Evolutionary conservation across 441 rosid species (phyloP), one percentile per base, ranked within the genome.

Genomic region (Corymbia citriodora): DNA sequence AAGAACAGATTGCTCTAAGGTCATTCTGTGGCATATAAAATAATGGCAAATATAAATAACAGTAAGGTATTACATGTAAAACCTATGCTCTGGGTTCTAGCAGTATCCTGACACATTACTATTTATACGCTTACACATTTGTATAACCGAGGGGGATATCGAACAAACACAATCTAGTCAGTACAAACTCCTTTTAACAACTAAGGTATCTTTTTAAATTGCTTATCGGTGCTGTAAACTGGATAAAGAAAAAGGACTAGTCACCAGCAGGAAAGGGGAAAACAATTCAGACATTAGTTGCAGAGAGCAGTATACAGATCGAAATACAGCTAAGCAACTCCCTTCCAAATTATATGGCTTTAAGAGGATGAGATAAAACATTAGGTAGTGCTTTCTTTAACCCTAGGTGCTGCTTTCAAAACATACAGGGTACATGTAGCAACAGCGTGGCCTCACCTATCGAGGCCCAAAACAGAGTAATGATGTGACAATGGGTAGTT

Each of bases 381-480:
- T 36, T 19, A 36, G 49, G 83, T 36, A 72, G 83, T 72, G 36
- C 83, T 72, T 72, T 72, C 83, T 72, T 72, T 72, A 10, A 19
- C 52, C n/a, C 50, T 23, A 79, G 85, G 52, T 45, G n/a, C 85
- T 12, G n/a, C 85, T 79, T 79, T 79, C 52, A 23, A 79, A 25
- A 40, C 52, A 45, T 45, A 79, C 23, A 79, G 85, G 85, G 85
- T 79, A 23, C 85, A 79, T 23, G 52, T 45, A 79, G 85, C 50
- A 81, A 52, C 55, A 88, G 70, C 55, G 61, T 87, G 52, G 70
- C 45, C 91, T 93, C 92, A 97, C 99, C 99, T 95, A 91, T 95
- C 96, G 92, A 98, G 99, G 88, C 99, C 99, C 93, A 98, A 92
- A 89, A 96, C 94, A 8, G 97, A 93, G 94, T 98, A 98, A 91